Evolutionary conservation across 1,284 basidiomycete genomes (phyloP).

Genomic region (Austroboletus rostrupii): DNA sequence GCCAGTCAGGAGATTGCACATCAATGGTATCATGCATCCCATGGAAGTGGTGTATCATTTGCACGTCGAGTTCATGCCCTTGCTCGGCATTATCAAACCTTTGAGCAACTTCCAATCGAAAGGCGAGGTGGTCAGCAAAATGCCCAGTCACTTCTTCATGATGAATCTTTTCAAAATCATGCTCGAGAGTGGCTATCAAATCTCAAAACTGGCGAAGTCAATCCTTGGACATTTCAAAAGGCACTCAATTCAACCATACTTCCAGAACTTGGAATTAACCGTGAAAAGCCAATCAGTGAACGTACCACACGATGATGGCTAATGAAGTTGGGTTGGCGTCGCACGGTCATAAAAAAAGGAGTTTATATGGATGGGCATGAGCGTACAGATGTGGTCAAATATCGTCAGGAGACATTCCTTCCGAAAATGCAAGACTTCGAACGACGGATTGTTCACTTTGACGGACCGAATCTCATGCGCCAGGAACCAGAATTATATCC

Average conservation of each 20-base stretch:
- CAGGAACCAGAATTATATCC: slow-evolving; percentile 19
- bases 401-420: slow-evolving; percentile 30
- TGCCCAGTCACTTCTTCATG: neutral
- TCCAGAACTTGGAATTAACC: neutral
- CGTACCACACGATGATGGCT: neutral
- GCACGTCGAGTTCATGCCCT: neutral
- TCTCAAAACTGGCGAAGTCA: neutral
- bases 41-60: neutral
- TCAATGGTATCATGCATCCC: too few relatives aligned
- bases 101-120: slow-evolving; percentile 34
- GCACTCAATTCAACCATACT: neutral
- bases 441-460: slow-evolving; percentile 12
- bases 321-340: neutral
- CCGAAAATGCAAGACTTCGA: slow-evolving; percentile 28
- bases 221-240: neutral
- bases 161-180: neutral
- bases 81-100: slow-evolving; percentile 28
- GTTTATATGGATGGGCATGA: slow-evolving; percentile 38
- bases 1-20: too few relatives aligned
- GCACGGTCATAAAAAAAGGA: neutral
- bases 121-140: slow-evolving; percentile 24
- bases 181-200: neutral
- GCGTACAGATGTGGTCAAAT: slow-evolving; percentile 32
- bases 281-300: neutral
- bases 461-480: neutral